Evolutionary conservation across 441 rosid genomes (phyloP), one percentile per base, ranked within the genome.

Genomic region (Monsonia emarginata): DNA sequence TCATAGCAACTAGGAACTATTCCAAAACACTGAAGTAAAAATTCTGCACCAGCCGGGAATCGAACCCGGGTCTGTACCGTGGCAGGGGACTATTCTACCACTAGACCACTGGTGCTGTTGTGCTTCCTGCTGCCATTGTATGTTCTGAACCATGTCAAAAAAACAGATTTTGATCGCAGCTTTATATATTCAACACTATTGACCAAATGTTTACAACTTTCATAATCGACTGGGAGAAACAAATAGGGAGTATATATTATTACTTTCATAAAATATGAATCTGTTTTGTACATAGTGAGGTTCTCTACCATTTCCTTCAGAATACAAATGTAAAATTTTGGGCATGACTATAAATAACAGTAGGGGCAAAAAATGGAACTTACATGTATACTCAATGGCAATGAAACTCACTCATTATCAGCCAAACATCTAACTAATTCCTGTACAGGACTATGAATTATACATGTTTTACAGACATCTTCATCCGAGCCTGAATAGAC

Each of bases 31-130:
- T n/a, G n/a, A n/a, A n/a, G n/a, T n/a, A n/a, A n/a, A n/a, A n/a
- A n/a, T n/a, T n/a, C n/a, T 68, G 73, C 76, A 65, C 77, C 73
- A 74, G 77, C 77, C 77, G 77, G 77, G 73, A 74, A 74, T 69
- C 70, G 77, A 69, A 69, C 70, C 73, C 70, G 70, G 67, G 70
- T 74, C 70, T 65, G 70, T 69, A 74, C 73, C 64, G 73, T 69
- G 77, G 73, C 77, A 69, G 67, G 77, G 67, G 69, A 74, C 73
- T 65, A 69, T 64, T 73, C 72, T 68, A 68, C 76, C 76, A 59
- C 76, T 68, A 73, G 76, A 68, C 76, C 76, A 73, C 69, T 64
- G 72, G 72, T 68, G n/a, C 50, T n/a, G n/a, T n/a, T n/a, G n/a
- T n/a, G n/a, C n/a, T n/a, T n/a, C n/a, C n/a, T n/a, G n/a, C n/a